phyloP scores from a whole-genome alignment of 805 yeast species.

The Zygotorulaspora chibaensis region DNA sequence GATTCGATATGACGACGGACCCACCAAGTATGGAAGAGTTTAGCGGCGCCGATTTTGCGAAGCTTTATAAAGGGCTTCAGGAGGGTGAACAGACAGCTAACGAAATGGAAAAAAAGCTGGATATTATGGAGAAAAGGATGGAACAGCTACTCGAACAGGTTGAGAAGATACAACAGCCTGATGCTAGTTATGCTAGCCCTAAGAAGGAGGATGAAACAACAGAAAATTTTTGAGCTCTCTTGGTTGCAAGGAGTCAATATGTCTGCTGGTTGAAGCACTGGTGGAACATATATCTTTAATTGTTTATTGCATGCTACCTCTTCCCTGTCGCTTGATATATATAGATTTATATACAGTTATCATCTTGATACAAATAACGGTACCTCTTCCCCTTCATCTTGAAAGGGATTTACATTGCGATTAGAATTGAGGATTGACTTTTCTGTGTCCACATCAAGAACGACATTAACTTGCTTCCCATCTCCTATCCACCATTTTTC shows the following conservation, averaged over 20 bases:
- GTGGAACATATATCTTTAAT: not conserved
- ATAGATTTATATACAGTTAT: not conserved
- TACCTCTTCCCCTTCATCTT: slow-evolving; percentile 45
- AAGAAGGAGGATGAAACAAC: not conserved
- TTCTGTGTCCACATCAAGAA: slow-evolving; percentile 38
- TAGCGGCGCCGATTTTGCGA: slow-evolving; percentile 33
- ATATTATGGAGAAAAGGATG: slow-evolving; percentile 59
- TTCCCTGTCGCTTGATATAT: not conserved
- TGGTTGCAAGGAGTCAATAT: no score
- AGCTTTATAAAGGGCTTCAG: slow-evolving; percentile 54
- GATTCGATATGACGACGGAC: slow-evolving; percentile 3
- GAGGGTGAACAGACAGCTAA: slow-evolving; percentile 67
- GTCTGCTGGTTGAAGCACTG: not conserved
- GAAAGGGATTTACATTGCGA: slow-evolving; percentile 70
- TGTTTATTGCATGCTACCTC: not conserved
- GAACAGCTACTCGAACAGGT: slow-evolving; percentile 52
- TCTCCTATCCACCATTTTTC: slow-evolving; percentile 91
- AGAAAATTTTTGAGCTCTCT: not conserved
- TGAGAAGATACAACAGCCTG: slow-evolving; percentile 18
- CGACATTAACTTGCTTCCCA: slow-evolving; percentile 69
- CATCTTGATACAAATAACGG: slow-evolving; percentile 24
- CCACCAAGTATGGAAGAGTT: slow-evolving; percentile 2
- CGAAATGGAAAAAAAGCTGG: slow-evolving; percentile 61
- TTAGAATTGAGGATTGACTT: slow-evolving; percentile 62
- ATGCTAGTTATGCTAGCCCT: not conserved